Conservation (phyloP, 306 rosid genomes). For the Malus sieversii region DNA sequence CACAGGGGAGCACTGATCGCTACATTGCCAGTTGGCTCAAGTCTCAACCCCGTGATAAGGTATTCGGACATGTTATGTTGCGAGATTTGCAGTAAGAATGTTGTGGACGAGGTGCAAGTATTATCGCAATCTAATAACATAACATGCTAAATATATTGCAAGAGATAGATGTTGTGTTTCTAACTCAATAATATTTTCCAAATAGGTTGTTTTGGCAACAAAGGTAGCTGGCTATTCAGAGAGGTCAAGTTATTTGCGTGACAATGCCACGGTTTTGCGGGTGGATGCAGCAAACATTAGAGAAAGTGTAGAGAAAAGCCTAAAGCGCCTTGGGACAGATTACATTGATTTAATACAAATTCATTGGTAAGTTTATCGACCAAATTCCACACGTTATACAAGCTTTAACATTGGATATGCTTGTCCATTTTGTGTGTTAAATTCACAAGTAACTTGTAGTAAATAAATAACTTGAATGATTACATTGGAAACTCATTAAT, state of each 20-base stretch:
- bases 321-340: conserved; percentile 80
- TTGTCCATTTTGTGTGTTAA: background rate
- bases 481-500: background rate
- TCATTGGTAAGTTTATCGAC: conserved; percentile 60
- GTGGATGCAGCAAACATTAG: conserved; percentile 77
- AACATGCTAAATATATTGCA: background rate
- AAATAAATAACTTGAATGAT: background rate
- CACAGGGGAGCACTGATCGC: conserved; percentile 78
- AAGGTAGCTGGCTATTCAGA: conserved; percentile 82
- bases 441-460: background rate
- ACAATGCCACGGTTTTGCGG: conserved; percentile 53
- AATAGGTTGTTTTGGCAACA: conserved; percentile 71
- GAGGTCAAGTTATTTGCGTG: conserved; percentile 51
- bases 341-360: conserved; percentile 89
- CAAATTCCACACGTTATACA: background rate
- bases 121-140: background rate
- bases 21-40: conserved; percentile 76
- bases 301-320: conserved; percentile 96
- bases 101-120: background rate
- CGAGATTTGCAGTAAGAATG: background rate
- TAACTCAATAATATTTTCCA: conserved; percentile 7
- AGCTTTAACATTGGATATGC: background rate
- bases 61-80: conserved; percentile 11
- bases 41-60: conserved; percentile 83
- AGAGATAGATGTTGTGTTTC: background rate